These are phyloP conservation scores for Kwoniella sp. DNA, from an alignment of 768 basidiomycete genomes.

Conservation along the genomic window DNA sequence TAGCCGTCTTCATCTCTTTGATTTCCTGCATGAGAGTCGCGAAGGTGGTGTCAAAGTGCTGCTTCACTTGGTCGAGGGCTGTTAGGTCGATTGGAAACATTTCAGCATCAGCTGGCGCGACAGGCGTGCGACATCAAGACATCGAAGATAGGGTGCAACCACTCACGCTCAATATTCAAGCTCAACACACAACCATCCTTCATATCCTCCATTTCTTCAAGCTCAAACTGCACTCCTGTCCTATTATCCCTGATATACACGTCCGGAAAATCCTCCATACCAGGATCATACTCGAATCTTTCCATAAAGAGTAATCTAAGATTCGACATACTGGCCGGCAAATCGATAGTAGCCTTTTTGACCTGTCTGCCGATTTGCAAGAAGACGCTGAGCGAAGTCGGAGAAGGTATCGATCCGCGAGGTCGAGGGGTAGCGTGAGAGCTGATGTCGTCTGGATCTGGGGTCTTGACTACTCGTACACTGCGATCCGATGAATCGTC, in stretches of 20 bases:
- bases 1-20: constrained; percentile 76
- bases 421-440: constrained; percentile 24
- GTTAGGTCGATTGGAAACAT: neutral
- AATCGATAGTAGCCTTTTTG: constrained; percentile 78
- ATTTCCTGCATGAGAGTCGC: constrained; percentile 80
- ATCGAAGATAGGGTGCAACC: neutral
- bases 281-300: constrained; percentile 90
- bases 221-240: constrained; percentile 90
- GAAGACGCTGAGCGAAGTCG: constrained; percentile 68
- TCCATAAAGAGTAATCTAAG: constrained; percentile 89
- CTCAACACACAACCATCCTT: constrained; percentile 84
- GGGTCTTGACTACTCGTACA: constrained; percentile 31
- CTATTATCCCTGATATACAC: constrained; percentile 92
- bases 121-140: neutral
- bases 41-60: constrained; percentile 93
- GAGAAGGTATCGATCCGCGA: constrained; percentile 7
- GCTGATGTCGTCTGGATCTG: constrained; percentile 32
- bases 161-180: constrained; percentile 94
- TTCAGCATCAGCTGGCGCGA: no score
- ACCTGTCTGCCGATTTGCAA: constrained; percentile 87
- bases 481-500: constrained; percentile 19
- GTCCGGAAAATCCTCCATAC: constrained; percentile 87
- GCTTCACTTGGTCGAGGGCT: constrained; percentile 98
- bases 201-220: constrained; percentile 92
- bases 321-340: constrained; percentile 67